Base-by-base conservation (phyloP, 2,329 filamentous ascomycete species). In the Ophiostoma himal-ulmi region DNA sequence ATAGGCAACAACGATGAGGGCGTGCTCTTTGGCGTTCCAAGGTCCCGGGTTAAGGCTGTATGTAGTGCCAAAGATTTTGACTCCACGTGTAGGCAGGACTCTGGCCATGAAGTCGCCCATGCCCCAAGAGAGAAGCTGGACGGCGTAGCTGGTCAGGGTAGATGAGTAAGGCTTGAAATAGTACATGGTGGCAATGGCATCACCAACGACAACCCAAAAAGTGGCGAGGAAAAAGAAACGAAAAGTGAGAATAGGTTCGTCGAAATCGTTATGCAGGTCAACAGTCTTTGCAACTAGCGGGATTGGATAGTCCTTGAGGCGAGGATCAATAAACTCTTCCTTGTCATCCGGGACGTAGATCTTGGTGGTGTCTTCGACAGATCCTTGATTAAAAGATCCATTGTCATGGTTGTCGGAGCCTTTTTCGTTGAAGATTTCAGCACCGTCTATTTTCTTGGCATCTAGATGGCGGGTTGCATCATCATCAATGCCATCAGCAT, bases 1-100 rank as follows among this genome's bases (percentile, higher is more conserved):
- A 68, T 77, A 77, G 1, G 77, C 76, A 10, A 78, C 77, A 14
- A 78, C 73, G 48, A 78, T 75, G 20, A 78, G 66, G 7, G 76
- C 77, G 64, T 78, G 78, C 72, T 78, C 77, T 68, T 78, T 78
- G 14, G 76, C 75, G 67, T 78, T 78, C 76, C 76, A 79, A 6
- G 76, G 76, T 1, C 75, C 76, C 13, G 77, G 77, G 60, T 79
- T 79, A 67, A 78, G 71, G 68, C 72, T 78, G 72, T 77, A 79
- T 13, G 75, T 74, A 22, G 72, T 74, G 5, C 77, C 77, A 68
- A 78, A 77, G 5, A 75, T 67, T 20, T 68, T 74, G 30, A 74
- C 74, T 3, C 70, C 69, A 64, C 71, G 72, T 37, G 72, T 77
- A 0, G 78, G 77, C 4, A 78, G 73, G 36, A 72, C 75, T 26